A percentile compares a stretch with the other conserved stretches of the same genome.
These are phyloP conservation scores for Liquidambar formosana DNA, from an alignment of 164 flowering plant genomes.

Conservation along the genomic window DNA sequence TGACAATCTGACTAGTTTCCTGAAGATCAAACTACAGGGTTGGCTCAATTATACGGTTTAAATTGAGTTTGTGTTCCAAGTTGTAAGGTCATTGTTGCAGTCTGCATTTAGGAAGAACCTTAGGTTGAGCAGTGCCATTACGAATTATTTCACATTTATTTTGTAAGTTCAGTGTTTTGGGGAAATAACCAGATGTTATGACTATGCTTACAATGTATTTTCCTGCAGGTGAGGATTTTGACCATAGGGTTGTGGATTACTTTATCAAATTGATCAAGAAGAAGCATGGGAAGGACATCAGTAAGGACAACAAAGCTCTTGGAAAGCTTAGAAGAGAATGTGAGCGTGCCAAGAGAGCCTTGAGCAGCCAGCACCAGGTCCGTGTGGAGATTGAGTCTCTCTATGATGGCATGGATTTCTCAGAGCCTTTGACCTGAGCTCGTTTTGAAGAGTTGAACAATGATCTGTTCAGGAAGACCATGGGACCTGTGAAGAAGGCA, in stretches of 20 bases:
- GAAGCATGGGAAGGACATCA: conserved; percentile 85
- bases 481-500: conserved; percentile 97
- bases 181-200: neutral
- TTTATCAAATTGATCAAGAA: conserved; percentile 91
- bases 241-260: conserved; percentile 87
- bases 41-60: too few relatives aligned
- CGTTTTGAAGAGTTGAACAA: conserved; percentile 86
- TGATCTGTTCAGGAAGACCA: conserved; percentile 86
- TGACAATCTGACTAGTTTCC: too few relatives aligned
- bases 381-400: conserved; percentile 89
- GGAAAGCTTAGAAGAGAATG: conserved; percentile 82
- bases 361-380: conserved; percentile 90
- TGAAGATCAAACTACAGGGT: too few relatives aligned
- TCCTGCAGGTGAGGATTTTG: conserved; percentile 84
- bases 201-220: neutral
- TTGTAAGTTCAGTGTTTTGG: neutral
- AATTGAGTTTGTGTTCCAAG: too few relatives aligned
- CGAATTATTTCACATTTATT: too few relatives aligned
- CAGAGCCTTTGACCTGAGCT: conserved; percentile 85
- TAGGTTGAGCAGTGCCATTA: neutral
- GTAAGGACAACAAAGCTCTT: conserved; percentile 93
- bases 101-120: neutral
- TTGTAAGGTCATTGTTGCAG: neutral
- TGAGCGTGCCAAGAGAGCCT: conserved; percentile 92
- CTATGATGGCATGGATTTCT: conserved; percentile 73